A percentile compares a stretch with the other conserved stretches of the same genome.
Conservation (phyloP, 192 early-diverging fungal species). For the Backusella tarrabulga region DNA sequence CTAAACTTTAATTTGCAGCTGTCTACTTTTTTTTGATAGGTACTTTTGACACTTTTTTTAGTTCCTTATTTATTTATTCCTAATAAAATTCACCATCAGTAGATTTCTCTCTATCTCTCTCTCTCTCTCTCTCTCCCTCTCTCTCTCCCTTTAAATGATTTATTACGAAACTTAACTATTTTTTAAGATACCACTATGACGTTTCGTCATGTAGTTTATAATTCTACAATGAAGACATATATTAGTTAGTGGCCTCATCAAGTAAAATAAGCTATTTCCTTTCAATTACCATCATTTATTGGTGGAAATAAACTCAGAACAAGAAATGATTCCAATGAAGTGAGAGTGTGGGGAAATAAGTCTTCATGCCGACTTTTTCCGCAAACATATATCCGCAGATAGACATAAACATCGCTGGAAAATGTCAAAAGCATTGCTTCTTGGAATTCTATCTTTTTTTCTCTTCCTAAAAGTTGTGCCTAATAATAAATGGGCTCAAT, state of each 20-base stretch:
- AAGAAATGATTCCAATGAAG: background rate
- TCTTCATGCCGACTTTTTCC: background rate
- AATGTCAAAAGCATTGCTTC: background rate
- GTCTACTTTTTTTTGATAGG: background rate
- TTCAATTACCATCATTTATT: background rate
- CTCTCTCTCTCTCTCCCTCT: background rate
- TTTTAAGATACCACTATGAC: background rate
- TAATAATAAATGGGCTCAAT: background rate
- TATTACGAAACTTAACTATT: background rate
- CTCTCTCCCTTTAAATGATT: background rate
- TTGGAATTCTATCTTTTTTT: background rate
- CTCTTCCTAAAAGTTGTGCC: background rate
- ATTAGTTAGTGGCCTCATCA: background rate
- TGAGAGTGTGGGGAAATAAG: background rate
- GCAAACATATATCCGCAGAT: background rate
- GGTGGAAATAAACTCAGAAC: background rate
- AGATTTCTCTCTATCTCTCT: background rate
- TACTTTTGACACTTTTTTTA: background rate
- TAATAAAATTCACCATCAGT: background rate
- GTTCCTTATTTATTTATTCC: background rate
- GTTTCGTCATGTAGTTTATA: background rate
- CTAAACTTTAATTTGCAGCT: slow-evolving; percentile 2
- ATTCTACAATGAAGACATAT: background rate
- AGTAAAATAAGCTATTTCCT: background rate
- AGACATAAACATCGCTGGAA: background rate